phyloP scores from a whole-genome alignment of 2,329 filamentous ascomycete species.

The Tolypocladium endophyticum region DNA sequence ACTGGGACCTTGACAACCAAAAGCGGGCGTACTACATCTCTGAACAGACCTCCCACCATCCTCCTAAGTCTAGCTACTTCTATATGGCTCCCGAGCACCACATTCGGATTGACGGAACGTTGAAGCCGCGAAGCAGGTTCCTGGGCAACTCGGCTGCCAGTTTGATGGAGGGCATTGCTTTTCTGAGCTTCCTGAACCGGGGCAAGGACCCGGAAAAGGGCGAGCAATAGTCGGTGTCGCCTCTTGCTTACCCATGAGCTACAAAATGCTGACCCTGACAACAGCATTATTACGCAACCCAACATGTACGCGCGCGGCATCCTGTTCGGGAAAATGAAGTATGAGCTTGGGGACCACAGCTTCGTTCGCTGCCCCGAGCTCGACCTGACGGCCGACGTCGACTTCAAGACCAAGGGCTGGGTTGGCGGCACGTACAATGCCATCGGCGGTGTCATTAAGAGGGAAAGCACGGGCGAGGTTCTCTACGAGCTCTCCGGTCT shows the following conservation, averaged over 20 bases:
- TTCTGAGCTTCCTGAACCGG: conserved; percentile 71
- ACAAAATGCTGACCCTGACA: conserved; percentile 5
- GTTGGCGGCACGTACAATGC: conserved; percentile 94
- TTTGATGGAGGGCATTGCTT: conserved; percentile 94
- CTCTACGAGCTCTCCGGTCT: conserved; percentile 87
- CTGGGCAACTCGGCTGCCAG: conserved; percentile 95
- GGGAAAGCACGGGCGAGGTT: conserved; percentile 73
- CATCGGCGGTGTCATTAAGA: conserved; percentile 84
- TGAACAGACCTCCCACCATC: conserved; percentile 96
- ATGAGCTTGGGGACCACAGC: conserved; percentile 93
- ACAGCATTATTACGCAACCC: conserved; percentile 82
- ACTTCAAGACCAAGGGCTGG: conserved; percentile 98
- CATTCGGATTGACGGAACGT: conserved; percentile 88
- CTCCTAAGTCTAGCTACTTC: conserved; percentile 97
- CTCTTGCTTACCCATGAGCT: neutral
- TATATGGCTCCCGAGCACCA: conserved; percentile 92
- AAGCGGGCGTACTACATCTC: conserved; percentile 91
- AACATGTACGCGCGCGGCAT: conserved; percentile 99
- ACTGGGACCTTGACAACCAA: conserved; percentile 82
- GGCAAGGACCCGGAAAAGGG: conserved; percentile 54
- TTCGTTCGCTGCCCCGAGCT: conserved; percentile 85
- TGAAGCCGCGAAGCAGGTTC: conserved; percentile 92
- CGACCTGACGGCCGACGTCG: conserved; percentile 77
- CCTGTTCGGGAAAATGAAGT: conserved; percentile 98
- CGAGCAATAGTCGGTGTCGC: conserved; percentile 70